phyloP scores from a whole-genome alignment of 225 moss, liverwort and hornwort species.

The Lunularia cruciata region DNA sequence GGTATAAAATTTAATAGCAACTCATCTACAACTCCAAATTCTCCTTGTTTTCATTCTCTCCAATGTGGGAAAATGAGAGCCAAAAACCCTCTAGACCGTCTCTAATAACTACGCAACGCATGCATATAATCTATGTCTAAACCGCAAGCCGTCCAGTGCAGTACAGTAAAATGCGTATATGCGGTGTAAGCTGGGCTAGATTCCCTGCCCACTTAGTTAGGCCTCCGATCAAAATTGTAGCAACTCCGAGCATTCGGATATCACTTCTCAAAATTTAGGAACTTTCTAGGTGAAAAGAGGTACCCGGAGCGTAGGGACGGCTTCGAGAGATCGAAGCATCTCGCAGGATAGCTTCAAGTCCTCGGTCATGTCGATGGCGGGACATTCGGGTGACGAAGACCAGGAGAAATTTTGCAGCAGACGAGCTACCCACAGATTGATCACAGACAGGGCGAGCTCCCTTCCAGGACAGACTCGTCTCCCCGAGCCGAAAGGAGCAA shows the following conservation, averaged over 20 bases:
- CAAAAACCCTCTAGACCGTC: neutral
- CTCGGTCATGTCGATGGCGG: conserved; percentile 43
- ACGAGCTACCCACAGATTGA: conserved; percentile 57
- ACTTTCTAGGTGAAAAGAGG: neutral
- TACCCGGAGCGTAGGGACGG: conserved; percentile 29
- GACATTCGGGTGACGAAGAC: conserved; percentile 18
- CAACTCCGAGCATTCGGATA: conserved; percentile 1
- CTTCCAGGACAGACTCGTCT: conserved; percentile 62
- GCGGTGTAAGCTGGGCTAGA: no score
- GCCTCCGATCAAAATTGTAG: conserved; percentile 45
- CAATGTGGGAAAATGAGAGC: neutral
- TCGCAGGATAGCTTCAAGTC: conserved; percentile 69
- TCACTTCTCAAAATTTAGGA: neutral
- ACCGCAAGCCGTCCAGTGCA: neutral
- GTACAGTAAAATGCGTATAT: neutral
- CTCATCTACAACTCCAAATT: no score
- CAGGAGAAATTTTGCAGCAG: conserved; percentile 60
- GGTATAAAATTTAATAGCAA: neutral
- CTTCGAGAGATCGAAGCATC: conserved; percentile 52
- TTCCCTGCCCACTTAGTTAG: no score
- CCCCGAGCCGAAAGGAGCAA: conserved; percentile 69
- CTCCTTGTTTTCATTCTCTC: neutral
- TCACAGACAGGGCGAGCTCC: conserved; percentile 44
- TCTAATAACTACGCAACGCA: neutral
- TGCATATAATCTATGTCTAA: neutral